Evolutionary conservation across 2,329 filamentous ascomycete species (phyloP), one percentile per base, ranked within the genome.

Genomic region (Penicillium sp.): DNA sequence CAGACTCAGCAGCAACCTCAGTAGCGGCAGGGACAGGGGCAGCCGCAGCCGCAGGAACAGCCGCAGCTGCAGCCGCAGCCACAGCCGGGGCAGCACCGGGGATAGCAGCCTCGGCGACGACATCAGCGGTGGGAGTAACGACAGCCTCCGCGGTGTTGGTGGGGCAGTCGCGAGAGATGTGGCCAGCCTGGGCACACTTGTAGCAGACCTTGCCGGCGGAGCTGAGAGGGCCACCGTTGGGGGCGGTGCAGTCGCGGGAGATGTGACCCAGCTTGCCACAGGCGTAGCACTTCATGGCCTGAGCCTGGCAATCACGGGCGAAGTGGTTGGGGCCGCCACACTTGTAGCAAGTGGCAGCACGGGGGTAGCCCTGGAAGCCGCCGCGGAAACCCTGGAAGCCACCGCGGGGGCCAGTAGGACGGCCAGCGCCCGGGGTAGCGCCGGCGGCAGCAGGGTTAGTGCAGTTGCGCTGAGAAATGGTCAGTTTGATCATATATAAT

Each of bases 191-290:
- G 59, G 92, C 89, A 70, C 93, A 98, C 73, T 91, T 87, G 79
- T 98, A 98, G 83, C 93, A 98, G 58, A 91, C 95, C 84, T 97
- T 98, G 68, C 92, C 92, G 56, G 89, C 89, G 57, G 89, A 95
- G 81, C 93, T 96, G 60, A 97, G 80, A 41, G 92, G 90, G 23
- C 93, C 93, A 49, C 93, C 93, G 72, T 97, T 97, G 57, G 93
- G 92, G 54, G 92, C 89, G 41, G 91, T 95, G 80, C 93, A 98
- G 75, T 98, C 93, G 64, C 85, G 81, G 50, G 88, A 95, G 72
- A 95, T 95, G 76, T 95, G 90, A 44, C 89, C 89, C 61, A 95
- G 83, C 78, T 95, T 95, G 70, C 91, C 91, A 70, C 91, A 96
- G 60, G 91, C 91, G 67, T 95, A 96, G 81, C 91, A 96, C 78